Percentiles rank a stretch among this genome's conserved stretches.
Evolutionary conservation across 148 eudicot species (phyloP).

Genomic region (Vaccinium corymbosum): DNA sequence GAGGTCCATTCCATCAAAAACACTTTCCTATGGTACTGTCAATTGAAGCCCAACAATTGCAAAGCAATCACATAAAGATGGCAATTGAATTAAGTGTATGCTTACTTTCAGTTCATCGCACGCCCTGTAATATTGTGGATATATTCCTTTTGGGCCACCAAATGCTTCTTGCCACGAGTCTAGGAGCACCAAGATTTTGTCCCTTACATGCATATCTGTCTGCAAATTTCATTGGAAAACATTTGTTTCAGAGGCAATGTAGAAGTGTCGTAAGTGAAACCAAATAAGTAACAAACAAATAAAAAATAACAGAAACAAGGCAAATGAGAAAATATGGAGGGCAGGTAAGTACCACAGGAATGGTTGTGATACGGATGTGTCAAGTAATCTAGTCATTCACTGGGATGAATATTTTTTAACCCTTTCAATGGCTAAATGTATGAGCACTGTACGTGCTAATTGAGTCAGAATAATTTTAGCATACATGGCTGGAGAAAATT

Average conservation of each 20-base stretch:
- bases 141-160: slow-evolving; percentile 79
- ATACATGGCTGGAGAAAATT: background rate
- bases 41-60: background rate
- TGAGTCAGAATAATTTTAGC: background rate
- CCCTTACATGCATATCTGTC: slow-evolving; percentile 76
- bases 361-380: background rate
- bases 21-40: background rate
- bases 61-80: background rate
- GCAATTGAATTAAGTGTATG: background rate
- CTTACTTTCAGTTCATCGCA: slow-evolving; percentile 85
- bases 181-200: slow-evolving; percentile 62
- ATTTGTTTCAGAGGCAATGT: background rate
- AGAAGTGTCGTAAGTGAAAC: background rate
- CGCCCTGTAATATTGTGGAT: slow-evolving; percentile 85
- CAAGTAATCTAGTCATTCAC: background rate
- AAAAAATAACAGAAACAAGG: background rate
- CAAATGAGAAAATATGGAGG: background rate
- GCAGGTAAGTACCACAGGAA: background rate
- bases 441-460: background rate
- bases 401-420: background rate
- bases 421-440: background rate
- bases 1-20: background rate
- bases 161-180: slow-evolving; percentile 97
- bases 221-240: slow-evolving; percentile 28
- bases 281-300: background rate